Evolutionary conservation across 2,329 filamentous ascomycete genomes (phyloP), one percentile per base, ranked within the genome.

Genomic region (Apiospora sp.): DNA sequence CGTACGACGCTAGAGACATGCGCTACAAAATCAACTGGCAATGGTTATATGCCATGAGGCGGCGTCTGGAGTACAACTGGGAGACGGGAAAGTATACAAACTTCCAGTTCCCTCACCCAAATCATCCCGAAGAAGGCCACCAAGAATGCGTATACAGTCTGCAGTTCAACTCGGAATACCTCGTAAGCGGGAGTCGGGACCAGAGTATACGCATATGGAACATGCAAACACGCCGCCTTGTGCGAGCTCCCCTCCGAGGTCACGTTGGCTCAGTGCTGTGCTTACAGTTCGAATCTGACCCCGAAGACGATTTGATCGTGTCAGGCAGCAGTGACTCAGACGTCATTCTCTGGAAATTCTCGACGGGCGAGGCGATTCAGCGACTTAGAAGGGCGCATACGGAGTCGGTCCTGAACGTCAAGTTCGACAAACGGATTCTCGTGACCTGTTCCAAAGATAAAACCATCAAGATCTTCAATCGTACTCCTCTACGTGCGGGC

Each of bases 391-490:
- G 90, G 64, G 96, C 96, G 0, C 96, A 99, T 80, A 86, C 87
- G 43, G 96, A 99, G 82, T 98, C 96, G 0, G 95, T 99, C 0
- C 86, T 99, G 22, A 98, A 98, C 79, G 91, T 99, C 72, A 91
- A 94, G 74, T 99, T 98, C 76, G 95, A 98, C 80, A 92, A 94
- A 76, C 90, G 94, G 12, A 97, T 97, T 75, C 87, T 99, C 4
- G 94, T 98, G 16, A 99, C 96, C 0, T 98, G 96, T 79, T 98
- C 96, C 68, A 99, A 99, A 81, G 96, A 99, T 82, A 97, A 95
- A 82, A 93, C 93, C 0, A 98, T 99, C 86, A 98, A 98, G 82
- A 92, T 99, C 24, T 99, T 97, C 89, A 98, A 96, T 81, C 91
- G 96, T 6, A 88, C 86, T 24, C 86, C 91, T 24, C 84, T 98